phyloP scores from a whole-genome alignment of 169 alveolate species.

The Eimeria necatrix region DNA sequence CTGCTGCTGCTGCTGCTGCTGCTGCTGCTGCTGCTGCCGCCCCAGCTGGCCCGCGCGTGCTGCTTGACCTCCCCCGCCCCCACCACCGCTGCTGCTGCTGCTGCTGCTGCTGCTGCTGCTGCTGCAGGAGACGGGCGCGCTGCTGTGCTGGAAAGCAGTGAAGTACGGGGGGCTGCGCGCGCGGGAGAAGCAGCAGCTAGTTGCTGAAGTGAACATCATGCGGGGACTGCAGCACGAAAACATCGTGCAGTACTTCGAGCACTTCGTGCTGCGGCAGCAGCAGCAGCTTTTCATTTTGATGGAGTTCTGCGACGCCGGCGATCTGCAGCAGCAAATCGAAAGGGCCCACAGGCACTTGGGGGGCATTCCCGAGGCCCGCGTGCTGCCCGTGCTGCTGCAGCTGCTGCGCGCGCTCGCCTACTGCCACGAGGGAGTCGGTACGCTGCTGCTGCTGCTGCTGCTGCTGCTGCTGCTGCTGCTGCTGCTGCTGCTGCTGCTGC shows the following conservation, averaged over 20 bases:
- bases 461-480: neutral
- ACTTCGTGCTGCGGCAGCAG: conserved; percentile 89
- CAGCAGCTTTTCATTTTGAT: conserved; percentile 92
- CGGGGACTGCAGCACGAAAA: conserved; percentile 90
- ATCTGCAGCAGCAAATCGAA: conserved; percentile 92
- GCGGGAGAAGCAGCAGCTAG: conserved; percentile 97
- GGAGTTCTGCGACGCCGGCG: conserved; percentile 96
- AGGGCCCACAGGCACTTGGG: conserved; percentile 87
- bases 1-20: neutral
- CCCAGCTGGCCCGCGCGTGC: neutral
- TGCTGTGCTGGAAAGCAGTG: conserved; percentile 97
- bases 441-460: neutral
- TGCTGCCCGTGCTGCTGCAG: conserved; percentile 88
- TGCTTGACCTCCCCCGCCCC: neutral
- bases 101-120: neutral
- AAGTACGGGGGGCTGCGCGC: conserved; percentile 96
- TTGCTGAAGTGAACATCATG: conserved; percentile 92
- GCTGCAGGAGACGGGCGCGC: conserved; percentile 82
- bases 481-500: neutral
- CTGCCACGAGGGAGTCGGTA: conserved; percentile 87
- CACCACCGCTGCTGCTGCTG: neutral
- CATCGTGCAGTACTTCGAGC: conserved; percentile 94
- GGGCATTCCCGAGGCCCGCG: conserved; percentile 57
- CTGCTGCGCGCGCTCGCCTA: conserved; percentile 92
- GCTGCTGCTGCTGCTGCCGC: conserved; percentile 12